Evolutionary conservation across 116 monocot species (phyloP).

Genomic region (Iris pallida): DNA sequence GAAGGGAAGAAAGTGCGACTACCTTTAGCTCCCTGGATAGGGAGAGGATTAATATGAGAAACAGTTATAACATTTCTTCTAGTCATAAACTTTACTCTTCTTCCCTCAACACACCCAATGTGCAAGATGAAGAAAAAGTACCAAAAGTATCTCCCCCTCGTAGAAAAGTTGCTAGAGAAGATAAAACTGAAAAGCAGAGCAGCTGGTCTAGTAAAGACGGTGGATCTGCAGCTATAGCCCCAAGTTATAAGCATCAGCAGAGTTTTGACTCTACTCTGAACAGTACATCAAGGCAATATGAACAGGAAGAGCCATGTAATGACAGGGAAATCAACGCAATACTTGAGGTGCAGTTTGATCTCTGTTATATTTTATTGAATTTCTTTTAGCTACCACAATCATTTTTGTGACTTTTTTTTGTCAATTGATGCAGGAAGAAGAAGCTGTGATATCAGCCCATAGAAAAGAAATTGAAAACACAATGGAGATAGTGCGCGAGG

Average conservation of each 20-base stretch:
- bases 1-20: conserved; percentile 35
- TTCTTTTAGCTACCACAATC: not conserved
- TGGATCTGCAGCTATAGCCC: conserved; percentile 21
- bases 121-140: conserved; percentile 63
- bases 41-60: conserved; percentile 37
- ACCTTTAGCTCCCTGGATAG: conserved; percentile 23
- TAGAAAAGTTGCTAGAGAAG: conserved; percentile 56
- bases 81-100: conserved; percentile 23
- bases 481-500: conserved; percentile 74
- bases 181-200: conserved; percentile 51
- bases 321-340: conserved; percentile 72
- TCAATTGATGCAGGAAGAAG: conserved; percentile 45
- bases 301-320: conserved; percentile 36
- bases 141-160: conserved; percentile 70
- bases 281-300: conserved; percentile 11
- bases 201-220: conserved; percentile 41
- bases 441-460: conserved; percentile 60
- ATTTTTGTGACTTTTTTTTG: not conserved
- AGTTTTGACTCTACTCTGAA: no score
- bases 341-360: conserved; percentile 55
- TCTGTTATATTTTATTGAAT: not conserved
- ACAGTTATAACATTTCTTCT: conserved; percentile 8
- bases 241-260: conserved; percentile 20
- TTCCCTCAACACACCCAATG: conserved; percentile 27
- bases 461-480: conserved; percentile 79